Conservation (phyloP, 345 rosid species). For the Eucalyptus shirleyi region DNA sequence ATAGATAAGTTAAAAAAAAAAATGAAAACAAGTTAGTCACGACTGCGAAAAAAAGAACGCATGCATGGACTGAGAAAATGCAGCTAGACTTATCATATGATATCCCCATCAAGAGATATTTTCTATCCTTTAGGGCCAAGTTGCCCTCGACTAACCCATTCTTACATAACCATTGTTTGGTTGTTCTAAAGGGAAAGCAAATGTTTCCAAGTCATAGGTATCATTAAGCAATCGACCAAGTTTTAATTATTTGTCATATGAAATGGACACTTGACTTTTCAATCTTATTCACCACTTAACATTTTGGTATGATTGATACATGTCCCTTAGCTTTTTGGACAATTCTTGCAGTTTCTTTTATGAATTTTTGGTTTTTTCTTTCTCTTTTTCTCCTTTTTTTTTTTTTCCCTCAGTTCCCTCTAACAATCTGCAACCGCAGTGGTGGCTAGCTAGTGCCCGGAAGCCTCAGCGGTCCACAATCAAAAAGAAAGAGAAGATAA, state of each 20-base stretch:
- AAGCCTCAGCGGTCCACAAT: neutral
- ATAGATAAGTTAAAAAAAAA: neutral
- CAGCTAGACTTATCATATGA: neutral
- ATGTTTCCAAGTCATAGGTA: neutral
- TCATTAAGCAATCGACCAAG: neutral
- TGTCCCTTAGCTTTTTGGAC: neutral
- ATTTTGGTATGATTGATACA: neutral
- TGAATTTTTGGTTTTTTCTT: neutral
- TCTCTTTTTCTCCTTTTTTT: neutral
- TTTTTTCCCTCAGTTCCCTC: neutral
- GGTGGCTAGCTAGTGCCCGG: neutral
- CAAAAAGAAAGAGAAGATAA: neutral
- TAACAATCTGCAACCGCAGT: neutral
- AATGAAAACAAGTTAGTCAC: neutral
- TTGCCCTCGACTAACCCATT: neutral
- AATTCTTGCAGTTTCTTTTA: neutral
- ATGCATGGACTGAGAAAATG: neutral
- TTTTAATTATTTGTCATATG: neutral
- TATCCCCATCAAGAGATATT: neutral
- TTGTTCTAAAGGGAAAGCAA: neutral
- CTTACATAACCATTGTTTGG: neutral
- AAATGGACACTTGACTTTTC: neutral
- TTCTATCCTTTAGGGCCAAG: neutral
- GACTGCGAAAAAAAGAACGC: neutral
- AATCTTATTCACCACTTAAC: neutral